Base-by-base conservation (phyloP, 176 grass and related monocot genomes). In the Carex scoparia region DNA sequence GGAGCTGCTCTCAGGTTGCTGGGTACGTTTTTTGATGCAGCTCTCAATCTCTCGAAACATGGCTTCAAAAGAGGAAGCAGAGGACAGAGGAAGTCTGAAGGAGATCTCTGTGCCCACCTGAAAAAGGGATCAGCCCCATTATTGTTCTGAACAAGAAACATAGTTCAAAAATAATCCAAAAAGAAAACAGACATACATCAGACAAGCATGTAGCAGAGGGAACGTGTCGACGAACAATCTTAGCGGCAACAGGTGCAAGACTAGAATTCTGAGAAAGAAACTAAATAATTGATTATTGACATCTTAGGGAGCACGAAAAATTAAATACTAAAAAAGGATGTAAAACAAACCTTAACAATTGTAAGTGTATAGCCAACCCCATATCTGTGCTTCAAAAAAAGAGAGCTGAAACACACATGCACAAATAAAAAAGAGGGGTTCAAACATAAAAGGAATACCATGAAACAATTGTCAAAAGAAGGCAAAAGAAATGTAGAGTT, bases 321-420 rank as follows among this genome's bases (percentile, higher is more conserved):
- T 74, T 31, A 67, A 65, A 61, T 7, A 7, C 48, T 4, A 65
- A 55, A 85, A 84, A 58, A 7, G 54, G 57, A 54, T 56, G 38
- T 60, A 83, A 59, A 44, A 84, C 87, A 84, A 79, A 90, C 88
- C 88, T 90, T 86, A 37, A 84, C 84, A n/a, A 90, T 84, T 16
- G 88, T 90, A 83, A 86, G 84, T 28, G 88, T 90, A 84, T 90
- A 90, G 46, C 88, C 88, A 49, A 90, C 88, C 35, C 88, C 84
- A 64, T 71, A 90, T 79, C 32, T 90, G 60, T 90, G 88, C 79
- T 90, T 90, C 56, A 90, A 84, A 78, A 86, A 90, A 84, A 90
- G 84, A 66, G 88, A 90, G 54, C 88, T 90, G 77, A 66, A 69
- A 73, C 51, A 69, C 62, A 61, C 18, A 8, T 16, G n/a, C 16